phyloP scores from a whole-genome alignment of 2,329 filamentous ascomycete genomes.

The Ophidiomyces ophidiicola region DNA sequence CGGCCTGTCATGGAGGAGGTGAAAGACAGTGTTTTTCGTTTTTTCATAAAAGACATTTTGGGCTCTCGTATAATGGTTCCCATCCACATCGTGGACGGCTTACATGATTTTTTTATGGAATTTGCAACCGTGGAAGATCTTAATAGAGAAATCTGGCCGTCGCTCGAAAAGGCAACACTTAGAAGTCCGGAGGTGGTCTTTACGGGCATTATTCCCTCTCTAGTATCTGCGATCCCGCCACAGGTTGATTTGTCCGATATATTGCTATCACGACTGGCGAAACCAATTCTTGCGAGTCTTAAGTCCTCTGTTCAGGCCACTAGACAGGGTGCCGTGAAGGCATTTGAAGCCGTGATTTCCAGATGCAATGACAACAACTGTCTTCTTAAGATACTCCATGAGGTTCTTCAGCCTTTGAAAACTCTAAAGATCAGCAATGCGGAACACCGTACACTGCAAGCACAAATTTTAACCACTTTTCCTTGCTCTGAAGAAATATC shows the following conservation, averaged over 20 bases:
- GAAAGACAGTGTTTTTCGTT: slow-evolving; percentile 64
- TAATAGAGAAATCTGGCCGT: slow-evolving; percentile 60
- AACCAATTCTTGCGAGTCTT: slow-evolving; percentile 76
- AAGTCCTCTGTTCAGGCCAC: slow-evolving; percentile 78
- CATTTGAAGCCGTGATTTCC: slow-evolving; percentile 58
- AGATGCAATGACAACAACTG: slow-evolving; percentile 47
- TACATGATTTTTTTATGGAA: slow-evolving; percentile 68
- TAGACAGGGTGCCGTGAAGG: slow-evolving; percentile 59
- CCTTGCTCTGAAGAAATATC: slow-evolving; percentile 51
- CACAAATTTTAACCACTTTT: slow-evolving; percentile 62
- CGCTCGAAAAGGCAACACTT: slow-evolving; percentile 77
- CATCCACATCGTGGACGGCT: slow-evolving; percentile 56
- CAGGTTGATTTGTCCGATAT: slow-evolving; percentile 65
- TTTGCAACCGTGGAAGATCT: slow-evolving; percentile 67
- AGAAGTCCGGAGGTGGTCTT: slow-evolving; percentile 83
- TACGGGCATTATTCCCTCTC: slow-evolving; percentile 60
- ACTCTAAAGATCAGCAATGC: slow-evolving; percentile 69
- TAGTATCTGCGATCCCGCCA: slow-evolving; percentile 57
- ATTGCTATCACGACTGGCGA: slow-evolving; percentile 60
- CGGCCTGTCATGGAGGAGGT: slow-evolving; percentile 51
- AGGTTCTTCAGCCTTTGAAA: slow-evolving; percentile 69
- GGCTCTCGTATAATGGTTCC: slow-evolving; percentile 63
- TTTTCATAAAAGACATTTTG: slow-evolving; percentile 74
- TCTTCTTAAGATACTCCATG: slow-evolving; percentile 59
- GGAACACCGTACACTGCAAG: slow-evolving; percentile 72